A percentile compares a stretch with the other conserved stretches of the same genome.
phyloP scores from a whole-genome alignment of 257 asterid genomes.

The Jaltomata sinuosa region DNA sequence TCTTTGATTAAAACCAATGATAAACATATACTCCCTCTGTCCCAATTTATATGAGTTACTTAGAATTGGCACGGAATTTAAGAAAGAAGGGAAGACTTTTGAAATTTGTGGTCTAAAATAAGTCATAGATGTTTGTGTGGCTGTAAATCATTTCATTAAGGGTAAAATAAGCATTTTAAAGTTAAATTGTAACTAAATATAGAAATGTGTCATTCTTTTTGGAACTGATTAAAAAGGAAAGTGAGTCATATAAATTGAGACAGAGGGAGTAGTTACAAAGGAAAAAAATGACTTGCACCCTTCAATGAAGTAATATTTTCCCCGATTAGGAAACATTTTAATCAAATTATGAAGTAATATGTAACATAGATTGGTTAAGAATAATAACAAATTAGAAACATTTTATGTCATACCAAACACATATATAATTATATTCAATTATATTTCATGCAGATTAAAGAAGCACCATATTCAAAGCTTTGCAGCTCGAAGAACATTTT shows the following conservation, averaged over 20 bases:
- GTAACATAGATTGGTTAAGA: not conserved
- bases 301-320: not conserved
- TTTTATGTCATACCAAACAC: not conserved
- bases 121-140: no score
- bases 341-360: not conserved
- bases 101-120: no score
- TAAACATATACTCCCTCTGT: no score
- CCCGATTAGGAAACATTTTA: not conserved
- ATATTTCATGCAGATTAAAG: conserved; percentile 10
- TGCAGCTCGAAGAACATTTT: conserved; percentile 18
- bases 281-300: not conserved
- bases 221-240: no score
- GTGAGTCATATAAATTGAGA: no score
- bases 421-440: not conserved
- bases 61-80: no score
- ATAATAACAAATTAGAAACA: not conserved
- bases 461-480: conserved; percentile 10
- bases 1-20: not conserved
- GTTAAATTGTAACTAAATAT: no score
- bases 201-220: no score
- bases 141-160: no score
- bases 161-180: no score
- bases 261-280: not conserved
- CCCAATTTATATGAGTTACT: no score
- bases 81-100: no score